A percentile compares a stretch with the other conserved stretches of the same genome.
Evolutionary conservation across 805 yeast genomes (phyloP).

Genomic region (Metschnikowia sp.): DNA sequence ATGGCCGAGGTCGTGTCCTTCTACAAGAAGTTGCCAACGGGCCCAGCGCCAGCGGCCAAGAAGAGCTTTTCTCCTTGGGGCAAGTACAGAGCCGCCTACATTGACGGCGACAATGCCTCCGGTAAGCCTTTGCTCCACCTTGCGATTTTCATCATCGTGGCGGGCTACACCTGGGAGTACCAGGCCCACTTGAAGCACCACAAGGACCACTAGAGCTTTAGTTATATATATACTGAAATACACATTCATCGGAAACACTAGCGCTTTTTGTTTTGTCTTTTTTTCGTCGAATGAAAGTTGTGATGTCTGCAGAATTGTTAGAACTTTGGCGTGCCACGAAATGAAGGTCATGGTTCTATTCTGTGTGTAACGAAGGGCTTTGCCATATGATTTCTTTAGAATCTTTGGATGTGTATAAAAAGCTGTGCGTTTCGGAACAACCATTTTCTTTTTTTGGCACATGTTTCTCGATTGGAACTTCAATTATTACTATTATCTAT

Average conservation of each 20-base stretch:
- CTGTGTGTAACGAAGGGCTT: too few species aligned
- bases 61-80: constrained; percentile 64
- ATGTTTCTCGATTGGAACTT: too few species aligned
- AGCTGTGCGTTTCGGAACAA: too few species aligned
- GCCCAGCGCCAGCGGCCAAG: constrained; percentile 74
- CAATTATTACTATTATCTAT: too few species aligned
- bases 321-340: too few species aligned
- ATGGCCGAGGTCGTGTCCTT: constrained; percentile 92
- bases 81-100: constrained; percentile 81
- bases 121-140: constrained; percentile 82
- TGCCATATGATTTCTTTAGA: too few species aligned
- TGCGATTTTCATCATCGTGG: constrained; percentile 59
- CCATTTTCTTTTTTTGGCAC: too few species aligned
- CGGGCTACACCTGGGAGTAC: constrained; percentile 92
- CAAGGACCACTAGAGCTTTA: constrained; percentile 15
- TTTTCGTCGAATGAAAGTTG: too few species aligned
- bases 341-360: too few species aligned
- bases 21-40: constrained; percentile 95
- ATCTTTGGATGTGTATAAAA: too few species aligned
- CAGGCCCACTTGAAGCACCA: constrained; percentile 71
- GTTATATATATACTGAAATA: constrained; percentile 3
- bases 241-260: neutral
- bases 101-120: constrained; percentile 77
- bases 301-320: too few species aligned
- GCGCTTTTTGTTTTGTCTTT: neutral